Evolutionary conservation across 495 filamentous ascomycete species (phyloP).

Genomic region (Copromyces sp.): DNA sequence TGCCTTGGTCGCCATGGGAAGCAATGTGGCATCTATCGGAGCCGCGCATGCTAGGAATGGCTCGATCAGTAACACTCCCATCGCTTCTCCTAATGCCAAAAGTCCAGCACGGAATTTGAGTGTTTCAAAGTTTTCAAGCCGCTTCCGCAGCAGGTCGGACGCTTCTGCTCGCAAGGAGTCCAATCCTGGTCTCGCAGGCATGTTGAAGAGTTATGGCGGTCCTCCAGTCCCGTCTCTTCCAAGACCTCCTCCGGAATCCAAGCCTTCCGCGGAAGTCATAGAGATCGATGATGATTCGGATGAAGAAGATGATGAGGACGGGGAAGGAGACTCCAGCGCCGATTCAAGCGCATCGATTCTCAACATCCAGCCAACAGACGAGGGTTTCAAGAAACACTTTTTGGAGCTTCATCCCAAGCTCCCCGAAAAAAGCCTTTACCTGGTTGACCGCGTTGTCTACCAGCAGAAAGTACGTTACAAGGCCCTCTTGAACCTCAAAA

Average conservation of each 20-base stretch:
- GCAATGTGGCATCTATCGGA: slow-evolving; percentile 52
- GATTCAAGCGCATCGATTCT: slow-evolving; percentile 36
- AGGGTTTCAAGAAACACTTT: slow-evolving; percentile 72
- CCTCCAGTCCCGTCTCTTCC: slow-evolving; percentile 46
- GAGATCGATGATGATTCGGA: slow-evolving; percentile 25
- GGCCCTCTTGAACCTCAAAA: slow-evolving; percentile 58
- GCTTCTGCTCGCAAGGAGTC: slow-evolving; percentile 13
- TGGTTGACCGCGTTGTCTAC: slow-evolving; percentile 74
- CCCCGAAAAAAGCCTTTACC: slow-evolving; percentile 36
- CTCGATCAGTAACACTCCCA: slow-evolving; percentile 44
- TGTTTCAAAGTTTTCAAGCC: slow-evolving; percentile 37
- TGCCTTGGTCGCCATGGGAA: slow-evolving; percentile 53
- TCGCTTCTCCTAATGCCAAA: slow-evolving; percentile 36
- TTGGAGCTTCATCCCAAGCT: slow-evolving; percentile 55
- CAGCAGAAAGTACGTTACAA: slow-evolving; percentile 76
- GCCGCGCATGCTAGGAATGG: slow-evolving; percentile 43
- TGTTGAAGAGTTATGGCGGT: slow-evolving; percentile 47
- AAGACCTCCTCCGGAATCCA: slow-evolving; percentile 25
- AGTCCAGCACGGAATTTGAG: slow-evolving; percentile 29
- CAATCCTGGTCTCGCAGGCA: slow-evolving; percentile 23
- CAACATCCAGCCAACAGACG: slow-evolving; percentile 58
- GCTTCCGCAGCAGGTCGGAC: slow-evolving; percentile 69
- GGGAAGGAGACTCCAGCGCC: slow-evolving; percentile 39
- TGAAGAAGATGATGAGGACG: slow-evolving; percentile 42
- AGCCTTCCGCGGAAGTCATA: slow-evolving; percentile 18